Conservation (phyloP, 352 stramenopile genomes). For the Aphanomyces cochlioides region DNA sequence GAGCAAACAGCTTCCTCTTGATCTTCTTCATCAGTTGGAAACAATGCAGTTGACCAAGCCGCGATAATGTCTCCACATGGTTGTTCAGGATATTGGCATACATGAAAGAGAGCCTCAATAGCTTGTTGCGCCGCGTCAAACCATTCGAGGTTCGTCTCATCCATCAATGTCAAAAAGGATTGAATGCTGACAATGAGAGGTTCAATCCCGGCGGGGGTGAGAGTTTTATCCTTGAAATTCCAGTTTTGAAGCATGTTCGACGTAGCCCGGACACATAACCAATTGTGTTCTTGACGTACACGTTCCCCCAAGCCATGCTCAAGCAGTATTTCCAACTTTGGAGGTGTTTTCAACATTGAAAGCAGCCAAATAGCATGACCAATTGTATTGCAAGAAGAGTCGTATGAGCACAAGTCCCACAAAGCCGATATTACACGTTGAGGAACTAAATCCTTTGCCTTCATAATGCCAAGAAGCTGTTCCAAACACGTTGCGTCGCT, state of each 20-base stretch:
- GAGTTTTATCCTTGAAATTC: slow-evolving; percentile 43
- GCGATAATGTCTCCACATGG: slow-evolving; percentile 69
- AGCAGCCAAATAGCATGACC: slow-evolving; percentile 22
- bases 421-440: slow-evolving; percentile 59
- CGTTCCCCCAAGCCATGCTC: slow-evolving; percentile 55
- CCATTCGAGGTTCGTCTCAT: slow-evolving; percentile 81
- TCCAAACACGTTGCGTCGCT: slow-evolving; percentile 76
- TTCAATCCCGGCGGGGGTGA: slow-evolving; percentile 77
- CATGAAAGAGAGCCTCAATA: slow-evolving; percentile 90
- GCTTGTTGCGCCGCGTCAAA: slow-evolving; percentile 90
- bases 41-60: slow-evolving; percentile 55
- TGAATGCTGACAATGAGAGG: slow-evolving; percentile 86
- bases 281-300: slow-evolving; percentile 51
- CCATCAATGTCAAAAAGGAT: slow-evolving; percentile 83
- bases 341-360: slow-evolving; percentile 32
- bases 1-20: slow-evolving; percentile 55
- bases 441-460: slow-evolving; percentile 55
- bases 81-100: slow-evolving; percentile 87
- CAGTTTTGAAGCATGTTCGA: slow-evolving; percentile 46
- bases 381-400: slow-evolving; percentile 24
- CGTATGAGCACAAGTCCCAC: slow-evolving; percentile 46
- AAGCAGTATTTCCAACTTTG: slow-evolving; percentile 50
- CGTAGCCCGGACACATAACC: slow-evolving; percentile 47
- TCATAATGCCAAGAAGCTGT: slow-evolving; percentile 63
- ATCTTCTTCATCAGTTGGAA: slow-evolving; percentile 42